Percentiles rank a stretch among this genome's conserved stretches.
Evolutionary conservation across 192 early-diverging fungal genomes (phyloP).

Genomic region (Lunasporangiospora selenospora): DNA sequence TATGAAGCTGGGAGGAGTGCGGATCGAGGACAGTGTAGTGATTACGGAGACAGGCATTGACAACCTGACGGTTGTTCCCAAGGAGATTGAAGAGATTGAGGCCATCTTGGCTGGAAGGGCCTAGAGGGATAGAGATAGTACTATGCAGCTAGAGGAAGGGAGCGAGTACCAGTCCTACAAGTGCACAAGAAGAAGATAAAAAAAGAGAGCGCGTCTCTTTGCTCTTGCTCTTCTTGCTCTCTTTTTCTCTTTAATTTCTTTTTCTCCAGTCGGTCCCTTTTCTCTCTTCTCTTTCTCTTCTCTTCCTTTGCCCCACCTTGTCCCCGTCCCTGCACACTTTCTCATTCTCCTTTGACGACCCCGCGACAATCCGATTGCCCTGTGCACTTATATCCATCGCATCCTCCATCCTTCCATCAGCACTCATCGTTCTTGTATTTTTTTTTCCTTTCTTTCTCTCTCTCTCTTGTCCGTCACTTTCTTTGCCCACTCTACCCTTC

Average conservation of each 20-base stretch:
- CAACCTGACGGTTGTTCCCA: background rate
- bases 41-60: background rate
- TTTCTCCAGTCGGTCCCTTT: background rate
- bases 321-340: background rate
- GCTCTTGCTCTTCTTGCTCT: background rate
- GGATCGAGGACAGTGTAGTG: slow-evolving; percentile 60
- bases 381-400: no score
- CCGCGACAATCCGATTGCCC: no score
- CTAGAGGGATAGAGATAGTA: background rate
- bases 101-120: no score
- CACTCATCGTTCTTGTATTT: no score
- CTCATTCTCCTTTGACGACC: slow-evolving; percentile 1
- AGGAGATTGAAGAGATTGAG: no score
- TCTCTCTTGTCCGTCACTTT: background rate
- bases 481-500: background rate
- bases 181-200: background rate
- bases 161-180: background rate
- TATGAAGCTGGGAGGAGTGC: slow-evolving; percentile 84
- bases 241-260: background rate
- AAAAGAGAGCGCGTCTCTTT: background rate
- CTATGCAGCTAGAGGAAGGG: background rate
- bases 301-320: background rate
- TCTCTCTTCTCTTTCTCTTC: background rate
- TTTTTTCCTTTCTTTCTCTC: slow-evolving; percentile 4
- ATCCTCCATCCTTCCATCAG: no score